Conservation (phyloP, 495 filamentous ascomycete species). For the Podospora tetraspora region DNA sequence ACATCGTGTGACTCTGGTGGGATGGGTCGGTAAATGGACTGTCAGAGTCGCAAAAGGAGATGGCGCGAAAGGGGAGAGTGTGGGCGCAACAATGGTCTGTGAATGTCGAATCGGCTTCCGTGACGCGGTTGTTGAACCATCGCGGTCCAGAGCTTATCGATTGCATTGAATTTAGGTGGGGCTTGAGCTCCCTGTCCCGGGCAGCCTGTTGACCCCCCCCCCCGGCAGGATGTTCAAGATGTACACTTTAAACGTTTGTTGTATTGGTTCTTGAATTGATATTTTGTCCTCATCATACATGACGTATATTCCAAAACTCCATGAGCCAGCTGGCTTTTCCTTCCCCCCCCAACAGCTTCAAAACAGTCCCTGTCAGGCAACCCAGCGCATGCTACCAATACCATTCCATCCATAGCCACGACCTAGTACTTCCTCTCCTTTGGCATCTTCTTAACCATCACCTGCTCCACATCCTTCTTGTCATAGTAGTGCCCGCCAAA, state of each 20-base stretch:
- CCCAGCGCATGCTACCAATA: neutral
- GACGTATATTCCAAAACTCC: neutral
- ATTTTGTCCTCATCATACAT: neutral
- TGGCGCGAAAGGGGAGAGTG: neutral
- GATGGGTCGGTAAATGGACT: neutral
- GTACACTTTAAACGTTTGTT: neutral
- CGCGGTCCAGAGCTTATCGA: neutral
- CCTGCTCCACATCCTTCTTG: slow-evolving; percentile 78
- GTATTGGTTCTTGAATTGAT: neutral
- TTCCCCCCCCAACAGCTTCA: neutral
- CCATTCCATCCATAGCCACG: neutral
- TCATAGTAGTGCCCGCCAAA: slow-evolving; percentile 95
- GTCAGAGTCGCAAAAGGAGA: neutral
- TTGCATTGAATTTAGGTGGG: neutral
- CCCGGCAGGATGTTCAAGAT: neutral
- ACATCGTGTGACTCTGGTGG: slow-evolving; percentile 7
- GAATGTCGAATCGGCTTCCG: neutral
- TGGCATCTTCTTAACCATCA: slow-evolving; percentile 67
- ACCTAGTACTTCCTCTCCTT: slow-evolving; percentile 29
- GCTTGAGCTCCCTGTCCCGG: neutral
- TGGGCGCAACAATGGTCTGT: neutral
- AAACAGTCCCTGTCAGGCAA: neutral
- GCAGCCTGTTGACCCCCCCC: neutral
- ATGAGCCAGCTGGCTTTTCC: neutral
- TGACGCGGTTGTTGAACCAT: neutral